Conservation (phyloP, 208 protist genomes). For the Trypanosoma congolense region DNA sequence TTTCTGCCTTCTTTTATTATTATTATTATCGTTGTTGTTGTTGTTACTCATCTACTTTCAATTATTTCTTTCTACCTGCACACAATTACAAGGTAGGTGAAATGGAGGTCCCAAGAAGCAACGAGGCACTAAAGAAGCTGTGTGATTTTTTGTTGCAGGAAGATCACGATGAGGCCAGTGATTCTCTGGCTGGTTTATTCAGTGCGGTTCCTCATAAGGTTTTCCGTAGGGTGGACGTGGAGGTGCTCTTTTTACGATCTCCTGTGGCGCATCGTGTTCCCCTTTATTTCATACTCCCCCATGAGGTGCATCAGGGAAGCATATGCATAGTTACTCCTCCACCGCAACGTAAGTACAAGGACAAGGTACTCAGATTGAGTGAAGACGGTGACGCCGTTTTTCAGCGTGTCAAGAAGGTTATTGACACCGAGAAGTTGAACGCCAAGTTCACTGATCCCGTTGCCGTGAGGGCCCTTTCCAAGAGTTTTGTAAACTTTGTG, state of each 20-base stretch:
- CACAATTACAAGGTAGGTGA: conserved; percentile 10
- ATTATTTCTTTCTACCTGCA: neutral
- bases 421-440: conserved; percentile 77
- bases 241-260: conserved; percentile 68
- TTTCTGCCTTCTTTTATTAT: no score
- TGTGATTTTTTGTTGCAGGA: conserved; percentile 41
- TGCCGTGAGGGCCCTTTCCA: conserved; percentile 70
- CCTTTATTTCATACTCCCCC: conserved; percentile 67
- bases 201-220: conserved; percentile 26
- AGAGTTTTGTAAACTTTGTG: conserved; percentile 85
- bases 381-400: conserved; percentile 61
- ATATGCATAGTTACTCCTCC: conserved; percentile 82
- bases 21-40: no score
- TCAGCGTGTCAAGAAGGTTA: conserved; percentile 74
- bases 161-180: conserved; percentile 8
- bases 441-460: conserved; percentile 75
- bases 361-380: conserved; percentile 57
- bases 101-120: conserved; percentile 38
- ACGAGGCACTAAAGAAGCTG: conserved; percentile 58
- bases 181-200: conserved; percentile 40
- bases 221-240: conserved; percentile 50
- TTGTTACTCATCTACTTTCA: no score
- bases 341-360: conserved; percentile 74
- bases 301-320: conserved; percentile 56
- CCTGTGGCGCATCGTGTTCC: conserved; percentile 76